Evolutionary conservation across 331 rosid genomes (phyloP).

Genomic region (Rosa hybrid): DNA sequence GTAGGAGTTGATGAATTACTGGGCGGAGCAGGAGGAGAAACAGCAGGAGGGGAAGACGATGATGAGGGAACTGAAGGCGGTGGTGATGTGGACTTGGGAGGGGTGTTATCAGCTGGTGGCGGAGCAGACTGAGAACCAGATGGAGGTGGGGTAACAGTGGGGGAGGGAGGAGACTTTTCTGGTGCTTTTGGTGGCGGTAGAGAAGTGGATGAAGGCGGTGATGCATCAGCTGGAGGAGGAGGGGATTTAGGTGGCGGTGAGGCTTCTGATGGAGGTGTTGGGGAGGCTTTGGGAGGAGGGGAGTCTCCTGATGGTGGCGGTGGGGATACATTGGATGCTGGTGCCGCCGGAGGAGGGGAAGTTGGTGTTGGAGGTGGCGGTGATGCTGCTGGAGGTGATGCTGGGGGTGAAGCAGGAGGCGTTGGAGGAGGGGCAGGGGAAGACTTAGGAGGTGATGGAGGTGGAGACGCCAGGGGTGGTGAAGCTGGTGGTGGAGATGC

Average conservation of each 20-base stretch:
- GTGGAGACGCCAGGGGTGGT: slow-evolving; percentile 22
- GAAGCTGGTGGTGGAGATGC: slow-evolving; percentile 33
- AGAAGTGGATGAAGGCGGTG: slow-evolving; percentile 46
- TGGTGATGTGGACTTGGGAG: slow-evolving; percentile 47
- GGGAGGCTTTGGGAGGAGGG: slow-evolving; percentile 60
- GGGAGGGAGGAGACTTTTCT: slow-evolving; percentile 49
- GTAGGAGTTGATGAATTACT: slow-evolving; percentile 41
- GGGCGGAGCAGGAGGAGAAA: slow-evolving; percentile 49
- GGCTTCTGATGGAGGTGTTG: slow-evolving; percentile 47
- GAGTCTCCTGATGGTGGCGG: slow-evolving; percentile 45
- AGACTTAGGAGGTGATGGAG: slow-evolving; percentile 32
- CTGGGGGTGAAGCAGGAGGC: not conserved
- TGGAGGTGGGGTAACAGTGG: slow-evolving; percentile 53
- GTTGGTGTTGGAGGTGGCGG: slow-evolving; percentile 39
- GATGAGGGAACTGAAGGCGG: slow-evolving; percentile 65
- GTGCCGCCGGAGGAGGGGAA: slow-evolving; percentile 30
- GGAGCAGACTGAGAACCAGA: slow-evolving; percentile 50
- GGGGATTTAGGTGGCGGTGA: slow-evolving; percentile 54
- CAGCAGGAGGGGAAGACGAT: slow-evolving; percentile 48
- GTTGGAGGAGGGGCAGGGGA: slow-evolving; percentile 17
- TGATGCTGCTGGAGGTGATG: no score
- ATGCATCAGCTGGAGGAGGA: slow-evolving; percentile 58
- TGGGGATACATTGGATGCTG: slow-evolving; percentile 47
- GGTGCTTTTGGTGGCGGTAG: slow-evolving; percentile 66
- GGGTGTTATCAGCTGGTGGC: slow-evolving; percentile 32